A percentile compares a stretch with the other conserved stretches of the same genome.
Evolutionary conservation across 1,139 yeast genomes (phyloP).

Genomic region (Geotrichum fermentans): DNA sequence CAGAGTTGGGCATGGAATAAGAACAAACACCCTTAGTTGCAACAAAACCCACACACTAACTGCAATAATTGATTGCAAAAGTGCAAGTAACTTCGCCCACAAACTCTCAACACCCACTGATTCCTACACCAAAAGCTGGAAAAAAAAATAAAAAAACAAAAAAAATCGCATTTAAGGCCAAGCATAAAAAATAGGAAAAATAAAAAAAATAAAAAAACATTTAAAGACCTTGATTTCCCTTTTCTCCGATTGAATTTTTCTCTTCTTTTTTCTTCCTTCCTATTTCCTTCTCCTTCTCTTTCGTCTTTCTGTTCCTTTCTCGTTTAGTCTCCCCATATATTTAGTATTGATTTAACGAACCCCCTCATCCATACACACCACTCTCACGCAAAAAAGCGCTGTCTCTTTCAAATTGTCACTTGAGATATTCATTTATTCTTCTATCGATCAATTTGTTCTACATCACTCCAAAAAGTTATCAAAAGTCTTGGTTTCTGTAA

Average conservation of each 20-base stretch:
- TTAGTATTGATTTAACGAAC: background rate
- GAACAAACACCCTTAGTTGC: too few relatives aligned
- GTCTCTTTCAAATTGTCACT: background rate
- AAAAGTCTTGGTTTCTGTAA: background rate
- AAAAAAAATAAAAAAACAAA: background rate
- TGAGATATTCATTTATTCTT: background rate
- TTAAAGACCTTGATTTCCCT: conserved; percentile 3
- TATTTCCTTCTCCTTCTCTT: conserved; percentile 2
- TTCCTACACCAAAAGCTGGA: background rate
- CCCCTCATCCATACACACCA: background rate
- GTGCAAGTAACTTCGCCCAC: too few relatives aligned
- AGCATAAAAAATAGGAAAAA: background rate
- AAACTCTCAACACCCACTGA: too few relatives aligned
- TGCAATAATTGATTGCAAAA: too few relatives aligned
- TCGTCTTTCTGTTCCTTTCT: background rate
- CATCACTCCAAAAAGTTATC: background rate
- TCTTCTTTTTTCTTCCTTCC: conserved; percentile 3
- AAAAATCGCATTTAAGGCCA: background rate
- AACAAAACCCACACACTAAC: too few relatives aligned
- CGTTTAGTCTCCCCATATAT: background rate
- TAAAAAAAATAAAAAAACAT: background rate
- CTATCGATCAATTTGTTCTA: background rate
- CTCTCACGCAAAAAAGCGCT: background rate
- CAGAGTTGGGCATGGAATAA: too few relatives aligned
- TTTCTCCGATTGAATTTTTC: conserved; percentile 7